These are phyloP conservation scores for Geranium rotundifolium DNA, from an alignment of 345 rosid genomes.

Conservation along the genomic window DNA sequence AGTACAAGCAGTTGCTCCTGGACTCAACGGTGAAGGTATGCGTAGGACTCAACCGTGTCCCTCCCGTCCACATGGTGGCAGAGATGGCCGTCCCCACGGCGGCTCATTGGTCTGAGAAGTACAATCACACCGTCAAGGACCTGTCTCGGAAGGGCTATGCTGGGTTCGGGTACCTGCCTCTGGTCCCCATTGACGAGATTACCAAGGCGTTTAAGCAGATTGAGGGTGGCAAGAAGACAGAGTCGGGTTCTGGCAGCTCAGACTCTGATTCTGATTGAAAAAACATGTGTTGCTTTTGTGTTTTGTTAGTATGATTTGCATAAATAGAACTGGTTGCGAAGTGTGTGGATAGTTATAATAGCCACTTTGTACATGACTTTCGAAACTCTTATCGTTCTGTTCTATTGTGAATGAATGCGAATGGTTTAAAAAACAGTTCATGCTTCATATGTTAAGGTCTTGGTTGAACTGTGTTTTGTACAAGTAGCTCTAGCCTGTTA, in stretches of 20 bases:
- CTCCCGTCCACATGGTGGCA: conserved; percentile 37
- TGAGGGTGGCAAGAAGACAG: conserved; percentile 18
- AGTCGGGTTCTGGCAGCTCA: conserved; percentile 19
- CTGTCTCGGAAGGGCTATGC: conserved; percentile 51
- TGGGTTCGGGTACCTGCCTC: conserved; percentile 39
- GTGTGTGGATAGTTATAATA: background rate
- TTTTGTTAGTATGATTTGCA: background rate
- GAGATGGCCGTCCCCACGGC: conserved; percentile 46
- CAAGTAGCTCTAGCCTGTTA: too few species aligned
- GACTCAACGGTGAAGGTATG: conserved; percentile 44
- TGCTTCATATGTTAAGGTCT: background rate
- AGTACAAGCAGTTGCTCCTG: conserved; percentile 42
- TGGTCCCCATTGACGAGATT: conserved; percentile 62
- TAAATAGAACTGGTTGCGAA: background rate
- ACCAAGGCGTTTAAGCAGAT: conserved; percentile 40
- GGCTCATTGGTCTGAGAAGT: conserved; percentile 36
- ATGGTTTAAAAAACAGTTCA: background rate
- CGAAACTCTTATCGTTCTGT: background rate
- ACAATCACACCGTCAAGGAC: conserved; percentile 33
- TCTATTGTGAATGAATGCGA: background rate
- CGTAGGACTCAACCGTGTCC: conserved; percentile 35
- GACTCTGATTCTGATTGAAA: conserved; percentile 39
- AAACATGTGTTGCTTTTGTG: background rate
- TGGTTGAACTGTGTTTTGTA: background rate
- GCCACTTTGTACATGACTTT: conserved; percentile 1